Conservation (phyloP, 805 yeast species). For the Teunomyces gatunensis region DNA sequence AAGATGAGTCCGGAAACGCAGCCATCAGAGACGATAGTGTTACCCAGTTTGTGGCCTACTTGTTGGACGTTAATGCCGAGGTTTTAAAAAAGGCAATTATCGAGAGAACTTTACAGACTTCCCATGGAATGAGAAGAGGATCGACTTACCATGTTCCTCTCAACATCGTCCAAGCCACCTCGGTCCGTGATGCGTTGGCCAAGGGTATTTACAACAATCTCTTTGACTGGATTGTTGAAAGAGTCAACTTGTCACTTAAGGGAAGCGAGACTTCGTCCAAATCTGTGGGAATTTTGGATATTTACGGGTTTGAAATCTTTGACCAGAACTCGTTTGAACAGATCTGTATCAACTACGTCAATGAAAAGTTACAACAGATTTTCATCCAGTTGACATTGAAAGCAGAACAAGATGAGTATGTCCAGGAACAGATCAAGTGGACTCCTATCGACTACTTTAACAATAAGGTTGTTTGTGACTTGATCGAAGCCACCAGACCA, state of each 20-base stretch:
- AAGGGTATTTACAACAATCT: slow-evolving; percentile 90
- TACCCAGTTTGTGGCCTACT: slow-evolving; percentile 91
- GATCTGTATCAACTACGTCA: slow-evolving; percentile 91
- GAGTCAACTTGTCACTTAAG: slow-evolving; percentile 76
- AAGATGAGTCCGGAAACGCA: slow-evolving; percentile 85
- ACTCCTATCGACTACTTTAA: slow-evolving; percentile 96
- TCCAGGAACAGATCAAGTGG: slow-evolving; percentile 94
- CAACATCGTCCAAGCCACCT: slow-evolving; percentile 87
- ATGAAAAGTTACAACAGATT: slow-evolving; percentile 94
- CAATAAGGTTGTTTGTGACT: slow-evolving; percentile 93
- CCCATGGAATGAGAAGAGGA: slow-evolving; percentile 86
- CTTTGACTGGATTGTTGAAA: slow-evolving; percentile 93
- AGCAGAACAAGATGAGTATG: slow-evolving; percentile 97
- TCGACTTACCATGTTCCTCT: slow-evolving; percentile 93
- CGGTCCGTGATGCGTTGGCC: slow-evolving; percentile 93
- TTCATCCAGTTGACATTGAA: slow-evolving; percentile 93
- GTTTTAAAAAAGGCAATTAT: slow-evolving; percentile 64
- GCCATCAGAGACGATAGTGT: slow-evolving; percentile 80
- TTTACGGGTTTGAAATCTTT: slow-evolving; percentile 94
- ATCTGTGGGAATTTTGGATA: slow-evolving; percentile 91
- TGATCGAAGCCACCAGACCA: slow-evolving; percentile 90
- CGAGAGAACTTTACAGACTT: slow-evolving; percentile 85
- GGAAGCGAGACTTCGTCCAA: slow-evolving; percentile 48
- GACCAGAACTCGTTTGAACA: slow-evolving; percentile 95
- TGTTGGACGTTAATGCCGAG: slow-evolving; percentile 74